Evolutionary conservation across 1,284 basidiomycete species (phyloP).

Genomic region (Trametes pubescens): DNA sequence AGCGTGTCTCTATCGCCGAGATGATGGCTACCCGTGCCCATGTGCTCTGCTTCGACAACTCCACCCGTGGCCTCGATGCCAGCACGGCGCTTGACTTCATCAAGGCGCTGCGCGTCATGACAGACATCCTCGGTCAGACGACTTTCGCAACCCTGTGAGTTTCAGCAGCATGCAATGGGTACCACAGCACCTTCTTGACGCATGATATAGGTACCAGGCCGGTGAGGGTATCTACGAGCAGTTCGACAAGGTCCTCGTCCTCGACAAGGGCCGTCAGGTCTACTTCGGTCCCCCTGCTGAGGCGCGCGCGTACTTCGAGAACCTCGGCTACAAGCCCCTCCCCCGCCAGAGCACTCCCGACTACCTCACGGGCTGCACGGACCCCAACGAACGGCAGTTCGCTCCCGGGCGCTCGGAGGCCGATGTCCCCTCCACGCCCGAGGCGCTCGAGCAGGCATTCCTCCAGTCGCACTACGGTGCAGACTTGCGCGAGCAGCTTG

Average conservation of each 20-base stretch:
- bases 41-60: constrained; percentile 87
- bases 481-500: constrained; percentile 59
- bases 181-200: not conserved
- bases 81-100: constrained; percentile 85
- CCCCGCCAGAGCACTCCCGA: constrained; percentile 81
- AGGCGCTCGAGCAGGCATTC: constrained; percentile 77
- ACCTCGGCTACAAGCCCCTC: constrained; percentile 77
- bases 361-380: constrained; percentile 84
- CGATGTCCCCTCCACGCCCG: constrained; percentile 79
- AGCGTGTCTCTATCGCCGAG: constrained; percentile 89
- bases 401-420: constrained; percentile 69
- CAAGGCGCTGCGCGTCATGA: constrained; percentile 77
- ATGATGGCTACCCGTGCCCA: constrained; percentile 83
- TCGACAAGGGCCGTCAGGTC: constrained; percentile 86
- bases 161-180: not conserved
- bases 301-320: constrained; percentile 82
- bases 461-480: constrained; percentile 59
- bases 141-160: constrained; percentile 80
- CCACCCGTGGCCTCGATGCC: constrained; percentile 87
- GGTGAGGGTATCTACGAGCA: constrained; percentile 77
- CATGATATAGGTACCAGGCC: constrained; percentile 74
- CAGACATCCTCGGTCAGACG: constrained; percentile 79
- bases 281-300: constrained; percentile 80
- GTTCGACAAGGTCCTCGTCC: constrained; percentile 70
- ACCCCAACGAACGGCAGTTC: constrained; percentile 88